A percentile compares a stretch with the other conserved stretches of the same genome.
phyloP scores from a whole-genome alignment of 805 yeast genomes.

The Spathaspora boniae region DNA sequence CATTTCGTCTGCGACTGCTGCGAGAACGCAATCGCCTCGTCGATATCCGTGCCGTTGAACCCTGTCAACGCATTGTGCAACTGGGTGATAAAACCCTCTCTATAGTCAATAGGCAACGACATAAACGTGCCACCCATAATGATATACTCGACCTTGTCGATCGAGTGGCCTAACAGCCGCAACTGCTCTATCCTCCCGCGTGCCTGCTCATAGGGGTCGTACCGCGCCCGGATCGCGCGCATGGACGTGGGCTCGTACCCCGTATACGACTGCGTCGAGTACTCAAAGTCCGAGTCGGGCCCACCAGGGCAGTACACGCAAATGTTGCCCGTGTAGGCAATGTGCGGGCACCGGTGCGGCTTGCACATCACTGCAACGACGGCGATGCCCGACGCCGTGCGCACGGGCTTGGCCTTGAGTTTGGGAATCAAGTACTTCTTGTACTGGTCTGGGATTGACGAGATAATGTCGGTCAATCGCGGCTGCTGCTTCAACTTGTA shows the following conservation, averaged over 20 bases:
- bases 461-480: conserved; percentile 87
- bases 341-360: conserved; percentile 98
- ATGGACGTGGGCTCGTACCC: conserved; percentile 99
- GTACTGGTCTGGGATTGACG: conserved; percentile 94
- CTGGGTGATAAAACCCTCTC: conserved; percentile 85
- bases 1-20: conserved; percentile 95
- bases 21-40: conserved; percentile 86
- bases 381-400: conserved; percentile 98
- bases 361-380: conserved; percentile 99
- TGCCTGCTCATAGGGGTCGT: conserved; percentile 98
- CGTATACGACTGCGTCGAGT: conserved; percentile 95
- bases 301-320: conserved; percentile 99
- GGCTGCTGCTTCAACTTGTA: conserved; percentile 92
- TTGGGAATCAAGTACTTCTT: conserved; percentile 88
- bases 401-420: conserved; percentile 95
- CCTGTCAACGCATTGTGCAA: conserved; percentile 95
- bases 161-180: conserved; percentile 91
- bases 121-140: conserved; percentile 99
- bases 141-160: conserved; percentile 95
- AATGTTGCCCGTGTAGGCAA: conserved; percentile 97
- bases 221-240: conserved; percentile 98
- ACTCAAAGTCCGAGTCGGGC: conserved; percentile 97
- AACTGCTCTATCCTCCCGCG: conserved; percentile 96
- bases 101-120: conserved; percentile 86
- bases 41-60: conserved; percentile 77